Conservation (phyloP, 176 grass and related monocot genomes). For the Secale cereale region DNA sequence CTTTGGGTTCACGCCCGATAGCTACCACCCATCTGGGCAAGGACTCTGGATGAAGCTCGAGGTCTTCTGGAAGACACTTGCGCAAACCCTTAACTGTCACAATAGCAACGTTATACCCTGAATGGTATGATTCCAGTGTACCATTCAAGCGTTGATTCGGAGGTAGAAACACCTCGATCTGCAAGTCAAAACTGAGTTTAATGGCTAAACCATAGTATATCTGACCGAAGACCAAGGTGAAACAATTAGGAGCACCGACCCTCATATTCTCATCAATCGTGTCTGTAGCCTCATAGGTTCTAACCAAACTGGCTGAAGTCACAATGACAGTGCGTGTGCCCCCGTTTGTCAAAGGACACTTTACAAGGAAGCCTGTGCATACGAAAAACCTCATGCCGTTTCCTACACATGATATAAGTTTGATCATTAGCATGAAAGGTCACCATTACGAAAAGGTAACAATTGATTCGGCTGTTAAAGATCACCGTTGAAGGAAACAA, state of each 20-base stretch:
- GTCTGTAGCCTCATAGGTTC: not conserved
- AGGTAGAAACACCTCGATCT: conserved; percentile 12
- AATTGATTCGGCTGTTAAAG: not conserved
- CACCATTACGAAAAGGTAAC: not conserved
- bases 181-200: not conserved
- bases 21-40: not conserved
- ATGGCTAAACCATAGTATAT: not conserved
- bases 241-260: not conserved
- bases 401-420: not conserved
- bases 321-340: not conserved
- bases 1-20: not conserved
- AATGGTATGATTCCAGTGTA: not conserved
- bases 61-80: not conserved
- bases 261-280: not conserved
- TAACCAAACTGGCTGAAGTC: not conserved
- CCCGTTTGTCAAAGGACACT: not conserved
- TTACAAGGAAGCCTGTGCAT: not conserved
- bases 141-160: not conserved
- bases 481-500: conserved; percentile 26
- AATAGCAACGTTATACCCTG: not conserved
- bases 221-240: not conserved
- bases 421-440: not conserved
- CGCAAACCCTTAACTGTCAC: not conserved
- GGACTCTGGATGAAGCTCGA: not conserved
- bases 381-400: not conserved